phyloP scores from a whole-genome alignment of 2,329 filamentous ascomycete species.

The Blastomyces silverae region DNA sequence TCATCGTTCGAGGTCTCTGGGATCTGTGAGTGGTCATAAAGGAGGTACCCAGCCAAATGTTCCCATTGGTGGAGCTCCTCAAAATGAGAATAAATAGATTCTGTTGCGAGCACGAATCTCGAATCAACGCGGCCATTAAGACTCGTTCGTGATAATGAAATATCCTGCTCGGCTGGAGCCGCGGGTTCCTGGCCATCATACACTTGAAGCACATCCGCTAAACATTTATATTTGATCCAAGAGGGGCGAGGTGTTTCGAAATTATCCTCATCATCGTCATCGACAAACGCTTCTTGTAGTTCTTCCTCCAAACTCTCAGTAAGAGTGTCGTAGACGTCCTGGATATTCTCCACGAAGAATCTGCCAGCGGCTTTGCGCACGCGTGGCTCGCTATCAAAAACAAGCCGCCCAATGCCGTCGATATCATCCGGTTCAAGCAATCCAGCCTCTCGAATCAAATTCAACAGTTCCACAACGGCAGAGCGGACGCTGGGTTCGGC shows the following conservation, averaged over 20 bases:
- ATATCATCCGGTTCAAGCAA: conserved; percentile 88
- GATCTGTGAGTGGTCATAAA: conserved; percentile 79
- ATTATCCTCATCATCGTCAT: conserved; percentile 60
- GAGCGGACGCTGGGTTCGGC: conserved; percentile 74
- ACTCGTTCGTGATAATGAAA: conserved; percentile 26
- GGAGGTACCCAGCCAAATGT: conserved; percentile 75
- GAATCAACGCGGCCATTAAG: conserved; percentile 66
- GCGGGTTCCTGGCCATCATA: conserved; percentile 63
- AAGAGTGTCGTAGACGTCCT: conserved; percentile 70
- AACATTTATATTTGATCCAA: conserved; percentile 88
- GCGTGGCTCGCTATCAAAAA: conserved; percentile 78
- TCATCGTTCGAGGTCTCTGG: conserved; percentile 48
- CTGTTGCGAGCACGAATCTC: conserved; percentile 75
- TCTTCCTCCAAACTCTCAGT: conserved; percentile 78
- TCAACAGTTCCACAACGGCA: conserved; percentile 71
- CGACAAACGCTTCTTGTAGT: conserved; percentile 66
- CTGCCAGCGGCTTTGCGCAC: conserved; percentile 81
- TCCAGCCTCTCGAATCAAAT: conserved; percentile 72
- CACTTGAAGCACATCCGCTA: conserved; percentile 72
- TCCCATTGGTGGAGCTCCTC: conserved; percentile 82
- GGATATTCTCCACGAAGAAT: conserved; percentile 84
- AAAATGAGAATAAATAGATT: conserved; percentile 76
- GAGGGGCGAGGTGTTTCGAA: conserved; percentile 67
- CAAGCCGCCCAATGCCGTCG: conserved; percentile 75
- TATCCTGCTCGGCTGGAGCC: conserved; percentile 25